phyloP scores from a whole-genome alignment of 139 green algal genomes.

The Coelastrella sp. region DNA sequence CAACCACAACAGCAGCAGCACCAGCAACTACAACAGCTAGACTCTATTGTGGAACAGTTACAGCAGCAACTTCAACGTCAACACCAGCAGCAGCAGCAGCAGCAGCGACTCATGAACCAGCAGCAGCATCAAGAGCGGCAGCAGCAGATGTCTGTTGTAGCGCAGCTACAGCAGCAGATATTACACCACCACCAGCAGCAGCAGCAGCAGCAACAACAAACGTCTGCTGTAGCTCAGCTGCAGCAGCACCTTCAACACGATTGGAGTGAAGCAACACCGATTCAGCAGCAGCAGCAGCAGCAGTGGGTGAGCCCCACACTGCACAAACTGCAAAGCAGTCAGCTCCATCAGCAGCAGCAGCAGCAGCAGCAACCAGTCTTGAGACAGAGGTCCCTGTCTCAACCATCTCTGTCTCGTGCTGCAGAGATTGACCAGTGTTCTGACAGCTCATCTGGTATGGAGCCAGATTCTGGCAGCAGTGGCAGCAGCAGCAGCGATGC shows the following conservation, averaged over 20 bases:
- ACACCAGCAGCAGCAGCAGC: neutral
- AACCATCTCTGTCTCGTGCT: neutral
- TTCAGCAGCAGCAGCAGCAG: neutral
- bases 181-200: slow-evolving; percentile 21
- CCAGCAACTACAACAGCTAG: neutral
- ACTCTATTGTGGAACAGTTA: neutral
- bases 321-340: neutral
- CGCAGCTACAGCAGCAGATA: neutral
- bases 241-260: slow-evolving; percentile 26
- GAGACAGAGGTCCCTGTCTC: neutral
- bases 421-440: neutral
- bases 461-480: slow-evolving; percentile 9
- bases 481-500: neutral
- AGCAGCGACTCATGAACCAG: neutral
- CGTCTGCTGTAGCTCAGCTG: too few species aligned
- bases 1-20: too few species aligned
- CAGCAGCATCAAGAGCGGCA: neutral
- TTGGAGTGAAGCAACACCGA: neutral
- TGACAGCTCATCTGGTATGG: neutral
- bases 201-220: slow-evolving; percentile 18
- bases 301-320: neutral
- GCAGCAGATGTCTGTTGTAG: neutral
- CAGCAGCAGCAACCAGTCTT: neutral
- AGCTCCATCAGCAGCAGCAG: slow-evolving; percentile 11
- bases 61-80: neutral